Evolutionary conservation across 148 eudicot species (phyloP).

Genomic region (Rhododendron griersonianum): DNA sequence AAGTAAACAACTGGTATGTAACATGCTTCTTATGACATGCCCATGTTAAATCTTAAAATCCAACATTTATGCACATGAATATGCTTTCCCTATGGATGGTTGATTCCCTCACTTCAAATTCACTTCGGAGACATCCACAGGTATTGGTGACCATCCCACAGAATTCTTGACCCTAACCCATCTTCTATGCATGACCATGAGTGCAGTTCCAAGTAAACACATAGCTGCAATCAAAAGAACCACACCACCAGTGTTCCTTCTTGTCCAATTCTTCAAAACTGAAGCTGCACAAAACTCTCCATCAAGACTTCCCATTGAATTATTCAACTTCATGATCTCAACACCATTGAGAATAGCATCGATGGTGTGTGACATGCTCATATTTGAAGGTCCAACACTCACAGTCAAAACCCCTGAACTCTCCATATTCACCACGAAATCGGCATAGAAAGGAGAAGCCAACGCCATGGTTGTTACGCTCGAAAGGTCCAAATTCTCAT

Average conservation of each 20-base stretch:
- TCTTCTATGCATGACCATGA: constrained; percentile 48
- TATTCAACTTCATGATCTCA: constrained; percentile 69
- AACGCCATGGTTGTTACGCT: constrained; percentile 24
- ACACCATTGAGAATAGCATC: constrained; percentile 80
- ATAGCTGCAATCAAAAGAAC: constrained; percentile 46
- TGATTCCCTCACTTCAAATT: constrained; percentile 33
- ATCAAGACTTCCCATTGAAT: constrained; percentile 66
- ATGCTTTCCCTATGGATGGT: constrained; percentile 13
- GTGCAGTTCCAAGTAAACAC: constrained; percentile 60
- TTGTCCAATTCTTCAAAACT: constrained; percentile 31
- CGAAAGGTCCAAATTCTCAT: constrained; percentile 59
- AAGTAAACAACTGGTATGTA: neutral
- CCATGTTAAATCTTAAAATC: neutral
- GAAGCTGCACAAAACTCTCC: constrained; percentile 47
- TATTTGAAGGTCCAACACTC: constrained; percentile 61
- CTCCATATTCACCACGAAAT: constrained; percentile 53
- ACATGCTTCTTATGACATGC: neutral
- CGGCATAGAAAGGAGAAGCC: constrained; percentile 85
- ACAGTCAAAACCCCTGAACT: constrained; percentile 38
- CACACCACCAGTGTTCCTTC: constrained; percentile 27
- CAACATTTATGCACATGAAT: neutral
- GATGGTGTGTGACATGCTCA: constrained; percentile 39
- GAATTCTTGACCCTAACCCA: constrained; percentile 29
- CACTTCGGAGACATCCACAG: constrained; percentile 43
- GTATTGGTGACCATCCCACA: constrained; percentile 60